A percentile compares a stretch with the other conserved stretches of the same genome.
Conservation (phyloP, 208 protist species). For the Acanthamoeba pearcei region DNA sequence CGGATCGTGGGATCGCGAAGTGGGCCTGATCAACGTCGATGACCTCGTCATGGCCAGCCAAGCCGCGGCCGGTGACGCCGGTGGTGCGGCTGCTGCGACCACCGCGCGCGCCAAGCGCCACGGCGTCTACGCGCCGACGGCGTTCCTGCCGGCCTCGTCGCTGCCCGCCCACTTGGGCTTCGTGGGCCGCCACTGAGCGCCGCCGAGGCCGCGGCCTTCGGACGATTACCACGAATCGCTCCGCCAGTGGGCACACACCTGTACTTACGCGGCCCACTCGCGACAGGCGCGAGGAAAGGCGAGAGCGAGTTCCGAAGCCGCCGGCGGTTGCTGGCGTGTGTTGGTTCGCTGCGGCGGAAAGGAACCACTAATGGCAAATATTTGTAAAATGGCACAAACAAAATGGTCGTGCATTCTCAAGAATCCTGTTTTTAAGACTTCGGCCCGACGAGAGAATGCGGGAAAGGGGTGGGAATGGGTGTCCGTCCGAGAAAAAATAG, state of each 20-base stretch:
- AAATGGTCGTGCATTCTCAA: neutral
- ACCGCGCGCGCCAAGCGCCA: too few relatives aligned
- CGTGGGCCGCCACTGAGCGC: neutral
- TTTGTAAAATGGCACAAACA: neutral
- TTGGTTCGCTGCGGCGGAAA: neutral
- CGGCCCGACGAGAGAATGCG: neutral
- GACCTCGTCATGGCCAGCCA: constrained; percentile 22
- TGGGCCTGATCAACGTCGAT: neutral
- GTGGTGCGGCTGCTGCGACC: neutral
- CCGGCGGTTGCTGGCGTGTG: too few relatives aligned
- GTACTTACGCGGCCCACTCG: too few relatives aligned
- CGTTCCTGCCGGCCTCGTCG: neutral
- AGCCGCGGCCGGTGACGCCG: neutral
- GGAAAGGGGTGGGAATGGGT: neutral
- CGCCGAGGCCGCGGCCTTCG: too few relatives aligned
- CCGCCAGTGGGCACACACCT: neutral
- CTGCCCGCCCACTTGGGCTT: neutral
- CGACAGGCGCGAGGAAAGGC: neutral
- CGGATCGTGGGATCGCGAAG: constrained; percentile 26
- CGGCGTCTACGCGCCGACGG: too few relatives aligned
- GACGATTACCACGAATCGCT: neutral
- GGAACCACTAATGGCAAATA: neutral
- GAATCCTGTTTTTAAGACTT: neutral
- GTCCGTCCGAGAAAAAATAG: neutral
- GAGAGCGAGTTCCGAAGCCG: neutral